A percentile compares a stretch with the other conserved stretches of the same genome.
phyloP scores from a whole-genome alignment of 1,139 yeast species.

The Kodamaea ohmeri region DNA sequence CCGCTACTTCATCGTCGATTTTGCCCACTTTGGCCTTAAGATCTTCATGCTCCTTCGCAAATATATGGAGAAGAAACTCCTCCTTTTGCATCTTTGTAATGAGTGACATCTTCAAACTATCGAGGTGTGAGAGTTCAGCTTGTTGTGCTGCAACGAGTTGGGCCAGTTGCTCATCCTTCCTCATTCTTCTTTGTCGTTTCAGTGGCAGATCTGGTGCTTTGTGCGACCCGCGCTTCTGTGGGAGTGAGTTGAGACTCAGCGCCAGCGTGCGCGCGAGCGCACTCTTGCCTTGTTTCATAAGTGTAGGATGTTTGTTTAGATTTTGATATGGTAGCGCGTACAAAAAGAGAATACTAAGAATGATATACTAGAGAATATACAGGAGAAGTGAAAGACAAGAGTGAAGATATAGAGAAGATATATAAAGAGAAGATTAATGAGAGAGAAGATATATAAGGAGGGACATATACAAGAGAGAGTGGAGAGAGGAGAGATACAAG shows the following conservation, averaged over 20 bases:
- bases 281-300: conserved; percentile 6
- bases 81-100: conserved; percentile 18
- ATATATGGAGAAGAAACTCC: conserved; percentile 16
- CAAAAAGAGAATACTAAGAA: too few species aligned
- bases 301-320: conserved; percentile 1
- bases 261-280: conserved; percentile 2
- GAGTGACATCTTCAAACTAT: conserved; percentile 15
- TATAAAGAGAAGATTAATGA: too few species aligned
- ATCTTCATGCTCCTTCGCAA: conserved; percentile 14
- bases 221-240: conserved; percentile 8
- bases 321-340: conserved; percentile 6
- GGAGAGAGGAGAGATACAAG: too few species aligned
- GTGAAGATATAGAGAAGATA: too few species aligned
- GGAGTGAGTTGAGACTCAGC: conserved; percentile 6
- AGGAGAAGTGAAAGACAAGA: too few species aligned
- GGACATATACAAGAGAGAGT: too few species aligned
- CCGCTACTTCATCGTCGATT: conserved; percentile 16
- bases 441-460: too few species aligned
- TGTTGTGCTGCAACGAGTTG: conserved; percentile 4
- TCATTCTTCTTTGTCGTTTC: conserved; percentile 6
- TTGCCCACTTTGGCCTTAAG: conserved; percentile 13
- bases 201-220: conserved; percentile 9
- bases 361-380: not conserved
- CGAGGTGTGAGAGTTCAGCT: conserved; percentile 12
- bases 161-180: not conserved